These are phyloP conservation scores for Ceratocystiopsis sp. DNA, from an alignment of 2,329 filamentous ascomycete genomes.

Conservation along the genomic window DNA sequence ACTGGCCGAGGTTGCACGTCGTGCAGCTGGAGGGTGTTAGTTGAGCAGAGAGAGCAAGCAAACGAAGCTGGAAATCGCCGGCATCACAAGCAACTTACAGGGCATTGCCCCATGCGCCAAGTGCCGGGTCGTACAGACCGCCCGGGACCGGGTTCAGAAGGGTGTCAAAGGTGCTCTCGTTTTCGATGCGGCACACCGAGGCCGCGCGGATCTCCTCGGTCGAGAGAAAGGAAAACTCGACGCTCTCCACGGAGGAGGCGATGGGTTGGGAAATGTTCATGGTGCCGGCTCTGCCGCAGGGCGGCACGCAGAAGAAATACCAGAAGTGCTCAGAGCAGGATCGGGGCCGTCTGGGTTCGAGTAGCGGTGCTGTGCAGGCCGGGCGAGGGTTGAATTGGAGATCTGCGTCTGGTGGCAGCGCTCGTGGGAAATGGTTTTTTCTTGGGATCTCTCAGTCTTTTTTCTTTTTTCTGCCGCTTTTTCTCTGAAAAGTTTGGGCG, in stretches of 20 bases:
- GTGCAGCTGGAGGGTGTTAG: constrained; percentile 46
- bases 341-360: too few relatives aligned
- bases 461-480: too few relatives aligned
- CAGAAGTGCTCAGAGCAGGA: too few relatives aligned
- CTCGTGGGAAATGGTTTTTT: too few relatives aligned
- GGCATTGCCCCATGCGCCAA: constrained; percentile 78
- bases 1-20: constrained; percentile 73
- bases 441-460: too few relatives aligned
- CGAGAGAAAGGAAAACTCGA: constrained; percentile 79
- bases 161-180: constrained; percentile 85
- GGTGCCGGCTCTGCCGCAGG: constrained; percentile 4
- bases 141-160: constrained; percentile 78
- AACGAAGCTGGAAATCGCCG: neutral
- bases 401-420: too few relatives aligned
- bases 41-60: neutral
- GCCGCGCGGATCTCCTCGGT: constrained; percentile 69
- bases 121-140: constrained; percentile 79
- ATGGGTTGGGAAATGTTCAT: constrained; percentile 71
- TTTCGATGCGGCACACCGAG: constrained; percentile 88
- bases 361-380: too few relatives aligned
- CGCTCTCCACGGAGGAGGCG: constrained; percentile 64
- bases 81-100: constrained; percentile 35
- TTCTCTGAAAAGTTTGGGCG: too few relatives aligned
- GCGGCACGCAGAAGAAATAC: too few relatives aligned
- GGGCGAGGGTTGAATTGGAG: too few relatives aligned